These are phyloP conservation scores for Lycium ferocissimum DNA, from an alignment of 257 asterid genomes.

Conservation along the genomic window DNA sequence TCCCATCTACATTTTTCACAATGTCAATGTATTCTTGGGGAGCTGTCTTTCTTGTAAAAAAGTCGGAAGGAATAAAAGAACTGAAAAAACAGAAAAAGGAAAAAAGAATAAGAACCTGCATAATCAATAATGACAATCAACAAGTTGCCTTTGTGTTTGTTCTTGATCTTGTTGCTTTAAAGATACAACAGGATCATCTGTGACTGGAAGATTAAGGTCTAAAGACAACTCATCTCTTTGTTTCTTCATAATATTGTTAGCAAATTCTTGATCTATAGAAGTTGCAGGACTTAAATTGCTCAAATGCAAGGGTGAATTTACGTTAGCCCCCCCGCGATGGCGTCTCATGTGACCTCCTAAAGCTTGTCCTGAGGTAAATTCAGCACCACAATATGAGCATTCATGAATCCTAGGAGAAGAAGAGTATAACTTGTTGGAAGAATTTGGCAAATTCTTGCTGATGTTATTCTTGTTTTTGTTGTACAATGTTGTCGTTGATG, in stretches of 20 bases:
- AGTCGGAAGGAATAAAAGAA: too few species aligned
- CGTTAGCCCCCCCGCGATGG: constrained; percentile 45
- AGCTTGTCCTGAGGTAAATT: constrained; percentile 73
- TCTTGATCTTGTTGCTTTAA: constrained; percentile 29
- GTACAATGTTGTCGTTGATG: constrained; percentile 40
- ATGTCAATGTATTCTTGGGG: neutral
- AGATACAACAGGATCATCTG: constrained; percentile 35
- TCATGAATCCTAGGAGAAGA: constrained; percentile 55
- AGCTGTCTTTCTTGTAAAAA: too few species aligned
- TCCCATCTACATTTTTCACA: neutral
- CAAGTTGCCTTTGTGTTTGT: constrained; percentile 28
- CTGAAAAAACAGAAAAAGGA: neutral
- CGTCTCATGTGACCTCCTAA: constrained; percentile 80
- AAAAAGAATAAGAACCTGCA: neutral
- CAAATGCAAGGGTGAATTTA: constrained; percentile 24
- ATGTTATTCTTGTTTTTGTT: constrained; percentile 31
- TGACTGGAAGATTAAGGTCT: constrained; percentile 37
- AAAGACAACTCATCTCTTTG: constrained; percentile 34
- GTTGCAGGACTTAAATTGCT: constrained; percentile 30
- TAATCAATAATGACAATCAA: constrained; percentile 35
- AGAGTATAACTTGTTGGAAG: constrained; percentile 35
- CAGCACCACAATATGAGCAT: constrained; percentile 69
- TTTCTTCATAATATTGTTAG: constrained; percentile 26
- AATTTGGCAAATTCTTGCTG: constrained; percentile 18
- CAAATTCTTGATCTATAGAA: constrained; percentile 25